phyloP scores from a whole-genome alignment of 345 rosid genomes.

The Linum trigynum region DNA sequence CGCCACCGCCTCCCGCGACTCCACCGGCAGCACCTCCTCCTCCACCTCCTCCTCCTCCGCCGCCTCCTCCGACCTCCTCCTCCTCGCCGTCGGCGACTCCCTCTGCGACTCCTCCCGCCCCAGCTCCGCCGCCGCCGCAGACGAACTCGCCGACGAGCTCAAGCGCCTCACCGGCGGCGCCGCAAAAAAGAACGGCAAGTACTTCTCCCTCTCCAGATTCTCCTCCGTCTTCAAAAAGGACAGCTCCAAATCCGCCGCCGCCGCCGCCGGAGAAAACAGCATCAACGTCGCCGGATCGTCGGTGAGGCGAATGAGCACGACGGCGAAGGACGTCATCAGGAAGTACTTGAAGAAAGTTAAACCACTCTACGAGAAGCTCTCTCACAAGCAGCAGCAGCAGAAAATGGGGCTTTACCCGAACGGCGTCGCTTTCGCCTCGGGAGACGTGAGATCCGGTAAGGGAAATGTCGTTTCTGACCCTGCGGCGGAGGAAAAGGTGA shows the following conservation, averaged over 20 bases:
- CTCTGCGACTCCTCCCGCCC: conserved; percentile 70
- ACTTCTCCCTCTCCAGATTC: conserved; percentile 68
- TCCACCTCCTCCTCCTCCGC: conserved; percentile 58
- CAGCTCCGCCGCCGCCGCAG: conserved; percentile 59
- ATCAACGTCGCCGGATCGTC: conserved; percentile 25
- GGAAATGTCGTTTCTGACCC: conserved; percentile 7
- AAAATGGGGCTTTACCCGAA: conserved; percentile 16
- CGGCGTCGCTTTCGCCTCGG: conserved; percentile 10
- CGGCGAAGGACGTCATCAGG: conserved; percentile 73
- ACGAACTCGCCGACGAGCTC: conserved; percentile 55
- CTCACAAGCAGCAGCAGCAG: conserved; percentile 58
- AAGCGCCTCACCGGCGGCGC: conserved; percentile 20
- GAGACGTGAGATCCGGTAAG: conserved; percentile 26
- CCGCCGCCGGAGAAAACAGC: conserved; percentile 11
- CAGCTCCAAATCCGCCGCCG: conserved; percentile 12
- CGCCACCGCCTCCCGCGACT: conserved; percentile 74
- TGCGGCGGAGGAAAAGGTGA: too few relatives aligned
- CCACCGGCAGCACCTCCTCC: conserved; percentile 41
- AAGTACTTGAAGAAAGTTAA: conserved; percentile 87
- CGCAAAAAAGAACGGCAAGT: conserved; percentile 32
- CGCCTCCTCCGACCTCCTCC: conserved; percentile 38
- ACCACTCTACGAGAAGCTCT: conserved; percentile 81
- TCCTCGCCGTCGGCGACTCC: conserved; percentile 29
- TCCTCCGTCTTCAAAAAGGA: conserved; percentile 87
- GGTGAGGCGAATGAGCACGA: conserved; percentile 59